Conservation (phyloP, 2,329 filamentous ascomycete genomes). For the Sarocladiaceae sp. region DNA sequence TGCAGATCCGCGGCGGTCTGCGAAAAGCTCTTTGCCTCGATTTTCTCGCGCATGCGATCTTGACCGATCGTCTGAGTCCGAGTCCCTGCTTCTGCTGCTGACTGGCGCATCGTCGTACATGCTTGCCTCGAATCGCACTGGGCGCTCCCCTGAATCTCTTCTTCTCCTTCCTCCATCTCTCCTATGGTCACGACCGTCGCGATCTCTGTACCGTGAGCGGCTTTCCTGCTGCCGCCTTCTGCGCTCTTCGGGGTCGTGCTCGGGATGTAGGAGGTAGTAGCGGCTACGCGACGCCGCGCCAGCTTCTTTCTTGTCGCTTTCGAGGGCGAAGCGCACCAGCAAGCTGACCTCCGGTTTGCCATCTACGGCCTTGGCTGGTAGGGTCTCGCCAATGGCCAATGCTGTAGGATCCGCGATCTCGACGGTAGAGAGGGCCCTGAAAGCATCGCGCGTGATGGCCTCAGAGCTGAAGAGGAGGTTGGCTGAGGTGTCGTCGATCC, state of each 20-base stretch:
- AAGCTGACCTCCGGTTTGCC: slow-evolving; percentile 64
- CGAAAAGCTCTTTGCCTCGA: slow-evolving; percentile 59
- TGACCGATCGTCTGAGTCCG: slow-evolving; percentile 21
- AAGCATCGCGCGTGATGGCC: slow-evolving; percentile 44
- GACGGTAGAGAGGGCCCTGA: slow-evolving; percentile 45
- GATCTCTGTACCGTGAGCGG: slow-evolving; percentile 58
- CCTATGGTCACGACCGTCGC: slow-evolving; percentile 33
- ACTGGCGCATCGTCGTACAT: slow-evolving; percentile 72
- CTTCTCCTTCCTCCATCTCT: slow-evolving; percentile 25
- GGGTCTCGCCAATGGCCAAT: slow-evolving; percentile 54
- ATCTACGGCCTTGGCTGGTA: slow-evolving; percentile 63
- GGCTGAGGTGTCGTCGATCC: slow-evolving; percentile 89
- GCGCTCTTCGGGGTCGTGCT: slow-evolving; percentile 75
- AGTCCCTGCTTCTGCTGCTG: slow-evolving; percentile 19
- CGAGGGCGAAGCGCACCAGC: slow-evolving; percentile 66
- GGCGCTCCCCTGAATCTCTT: slow-evolving; percentile 39
- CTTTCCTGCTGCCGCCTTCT: slow-evolving; percentile 50
- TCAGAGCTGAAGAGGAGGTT: slow-evolving; percentile 71
- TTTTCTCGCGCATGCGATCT: slow-evolving; percentile 31
- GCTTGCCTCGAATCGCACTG: slow-evolving; percentile 58
- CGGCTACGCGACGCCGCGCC: slow-evolving; percentile 76
- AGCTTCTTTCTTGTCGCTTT: slow-evolving; percentile 70
- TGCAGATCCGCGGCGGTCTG: slow-evolving; percentile 23
- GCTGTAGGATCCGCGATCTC: slow-evolving; percentile 47
- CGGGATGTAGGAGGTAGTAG: slow-evolving; percentile 88